Conservation (phyloP, 1,284 basidiomycete genomes). For the Melampsora abietis-canadensis region DNA sequence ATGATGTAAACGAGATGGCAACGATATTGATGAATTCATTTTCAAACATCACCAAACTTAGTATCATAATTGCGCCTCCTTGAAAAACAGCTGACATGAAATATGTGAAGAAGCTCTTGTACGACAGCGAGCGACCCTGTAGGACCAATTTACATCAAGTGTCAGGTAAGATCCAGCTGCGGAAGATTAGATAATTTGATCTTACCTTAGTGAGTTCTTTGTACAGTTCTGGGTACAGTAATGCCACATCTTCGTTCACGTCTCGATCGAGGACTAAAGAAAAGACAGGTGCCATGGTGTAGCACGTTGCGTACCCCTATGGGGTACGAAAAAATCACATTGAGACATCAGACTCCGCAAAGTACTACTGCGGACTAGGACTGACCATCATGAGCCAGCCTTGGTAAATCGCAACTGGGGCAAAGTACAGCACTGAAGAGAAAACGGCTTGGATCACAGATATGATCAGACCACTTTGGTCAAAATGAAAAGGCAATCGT, state of each 20-base stretch:
- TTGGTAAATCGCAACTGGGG: slow-evolving; percentile 95
- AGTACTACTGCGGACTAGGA: not conserved
- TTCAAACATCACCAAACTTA: slow-evolving; percentile 92
- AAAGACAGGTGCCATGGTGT: slow-evolving; percentile 98
- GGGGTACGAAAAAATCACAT: not conserved
- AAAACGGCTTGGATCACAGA: slow-evolving; percentile 78
- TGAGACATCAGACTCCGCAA: not conserved
- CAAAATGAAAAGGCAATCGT: not conserved
- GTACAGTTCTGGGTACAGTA: slow-evolving; percentile 95
- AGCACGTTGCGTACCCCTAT: slow-evolving; percentile 86
- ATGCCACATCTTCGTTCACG: slow-evolving; percentile 88
- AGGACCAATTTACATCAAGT: not conserved
- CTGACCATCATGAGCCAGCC: slow-evolving; percentile 83
- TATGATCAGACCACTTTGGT: slow-evolving; percentile 77
- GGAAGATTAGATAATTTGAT: slow-evolving; percentile 23
- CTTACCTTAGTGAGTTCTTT: slow-evolving; percentile 90
- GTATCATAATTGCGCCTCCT: slow-evolving; percentile 97
- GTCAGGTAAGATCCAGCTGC: not conserved
- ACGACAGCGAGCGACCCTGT: slow-evolving; percentile 83
- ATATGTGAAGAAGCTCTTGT: slow-evolving; percentile 98
- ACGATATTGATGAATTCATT: slow-evolving; percentile 98
- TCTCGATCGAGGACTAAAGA: slow-evolving; percentile 93
- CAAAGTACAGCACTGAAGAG: slow-evolving; percentile 96
- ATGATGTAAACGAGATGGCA: slow-evolving; percentile 92
- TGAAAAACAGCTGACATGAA: slow-evolving; percentile 96